phyloP scores from a whole-genome alignment of 73 alveolate species.

The Durusdinium trenchii region DNA sequence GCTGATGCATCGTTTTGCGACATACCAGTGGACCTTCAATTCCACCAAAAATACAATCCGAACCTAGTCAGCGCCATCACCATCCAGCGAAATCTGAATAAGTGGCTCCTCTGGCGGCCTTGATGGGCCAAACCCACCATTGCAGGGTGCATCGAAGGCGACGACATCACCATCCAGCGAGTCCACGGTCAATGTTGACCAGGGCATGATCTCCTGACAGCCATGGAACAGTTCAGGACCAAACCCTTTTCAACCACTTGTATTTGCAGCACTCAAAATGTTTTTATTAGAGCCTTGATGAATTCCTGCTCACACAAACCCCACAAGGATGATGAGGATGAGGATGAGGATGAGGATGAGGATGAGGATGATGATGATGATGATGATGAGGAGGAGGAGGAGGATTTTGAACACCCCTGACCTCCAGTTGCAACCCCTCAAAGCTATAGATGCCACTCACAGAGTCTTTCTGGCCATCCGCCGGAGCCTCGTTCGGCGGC shows the following conservation, averaged over 20 bases:
- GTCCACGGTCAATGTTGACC: conserved; percentile 26
- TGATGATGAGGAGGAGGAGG: neutral
- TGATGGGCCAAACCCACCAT: conserved; percentile 58
- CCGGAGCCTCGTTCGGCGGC: neutral
- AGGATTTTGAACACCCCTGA: neutral
- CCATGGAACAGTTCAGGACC: neutral
- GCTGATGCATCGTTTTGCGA: neutral
- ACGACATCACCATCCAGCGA: neutral
- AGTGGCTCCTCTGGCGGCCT: conserved; percentile 17
- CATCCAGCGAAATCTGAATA: neutral
- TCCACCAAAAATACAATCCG: neutral
- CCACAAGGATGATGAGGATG: neutral
- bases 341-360: neutral
- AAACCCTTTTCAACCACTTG: neutral
- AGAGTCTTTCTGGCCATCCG: neutral
- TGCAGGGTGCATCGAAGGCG: conserved; percentile 48
- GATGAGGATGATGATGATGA: neutral
- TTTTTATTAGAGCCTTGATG: neutral
- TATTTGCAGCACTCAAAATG: neutral
- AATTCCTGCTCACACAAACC: neutral
- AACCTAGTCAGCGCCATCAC: neutral
- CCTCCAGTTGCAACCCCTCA: conserved; percentile 62
- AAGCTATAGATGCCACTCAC: conserved; percentile 88
- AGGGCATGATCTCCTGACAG: conserved; percentile 68
- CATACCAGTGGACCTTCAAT: neutral